These are phyloP conservation scores for Euphorbia pulcherrima DNA, from an alignment of 345 rosid genomes.

Conservation along the genomic window DNA sequence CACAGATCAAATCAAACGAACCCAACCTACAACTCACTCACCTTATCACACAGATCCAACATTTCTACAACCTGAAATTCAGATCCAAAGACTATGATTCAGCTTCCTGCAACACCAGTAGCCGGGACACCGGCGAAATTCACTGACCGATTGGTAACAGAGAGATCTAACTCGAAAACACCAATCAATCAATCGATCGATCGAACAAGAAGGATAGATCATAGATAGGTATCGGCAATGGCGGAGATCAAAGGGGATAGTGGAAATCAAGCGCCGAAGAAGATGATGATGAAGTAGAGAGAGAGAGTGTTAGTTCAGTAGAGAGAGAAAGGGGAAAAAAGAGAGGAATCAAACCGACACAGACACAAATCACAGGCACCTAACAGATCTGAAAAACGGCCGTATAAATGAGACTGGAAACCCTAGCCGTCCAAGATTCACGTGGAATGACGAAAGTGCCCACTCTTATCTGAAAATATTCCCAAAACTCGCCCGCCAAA, in stretches of 20 bases:
- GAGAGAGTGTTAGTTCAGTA: background rate
- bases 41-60: slow-evolving; percentile 30
- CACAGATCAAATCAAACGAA: background rate
- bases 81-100: slow-evolving; percentile 17
- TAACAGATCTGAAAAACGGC: slow-evolving; percentile 18
- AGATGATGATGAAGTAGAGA: background rate
- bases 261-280: too few species aligned
- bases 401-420: slow-evolving; percentile 31
- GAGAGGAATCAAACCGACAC: slow-evolving; percentile 18
- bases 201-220: background rate
- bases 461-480: background rate
- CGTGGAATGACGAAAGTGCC: slow-evolving; percentile 14
- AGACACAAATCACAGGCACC: slow-evolving; percentile 8
- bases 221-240: too few species aligned
- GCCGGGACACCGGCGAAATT: background rate
- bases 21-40: slow-evolving; percentile 13
- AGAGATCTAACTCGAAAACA: background rate
- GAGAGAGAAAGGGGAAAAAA: background rate
- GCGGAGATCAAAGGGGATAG: too few species aligned
- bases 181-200: background rate
- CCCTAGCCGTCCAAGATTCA: slow-evolving; percentile 18
- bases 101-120: background rate
- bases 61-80: background rate
- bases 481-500: slow-evolving; percentile 15
- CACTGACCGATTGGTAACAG: background rate